Evolutionary conservation across 345 rosid species (phyloP).

Genomic region (Corchorus capsularis): DNA sequence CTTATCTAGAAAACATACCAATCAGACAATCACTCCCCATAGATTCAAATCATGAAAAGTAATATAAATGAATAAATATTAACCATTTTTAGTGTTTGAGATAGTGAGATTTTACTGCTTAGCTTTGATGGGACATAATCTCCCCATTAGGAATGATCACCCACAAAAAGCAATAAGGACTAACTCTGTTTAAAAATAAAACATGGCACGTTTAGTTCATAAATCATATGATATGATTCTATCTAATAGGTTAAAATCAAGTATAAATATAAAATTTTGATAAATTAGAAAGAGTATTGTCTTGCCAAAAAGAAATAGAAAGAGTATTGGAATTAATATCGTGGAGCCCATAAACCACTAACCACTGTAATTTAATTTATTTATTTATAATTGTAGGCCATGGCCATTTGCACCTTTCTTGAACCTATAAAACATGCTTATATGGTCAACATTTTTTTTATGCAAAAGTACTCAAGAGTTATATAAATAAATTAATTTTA

Average conservation of each 20-base stretch:
- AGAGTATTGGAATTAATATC: no score
- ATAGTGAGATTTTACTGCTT: not conserved
- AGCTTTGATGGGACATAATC: no score
- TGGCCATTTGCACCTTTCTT: not conserved
- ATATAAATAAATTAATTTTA: not conserved
- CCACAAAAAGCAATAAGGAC: not conserved
- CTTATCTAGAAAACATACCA: not conserved
- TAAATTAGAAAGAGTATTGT: no score
- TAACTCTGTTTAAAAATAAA: not conserved
- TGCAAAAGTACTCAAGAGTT: not conserved
- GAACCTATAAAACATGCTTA: not conserved
- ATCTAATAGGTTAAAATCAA: no score
- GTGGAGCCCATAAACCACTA: constrained; percentile 11
- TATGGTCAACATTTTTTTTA: not conserved
- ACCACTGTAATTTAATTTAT: not conserved
- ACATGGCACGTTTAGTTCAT: not conserved
- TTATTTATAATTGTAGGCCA: not conserved
- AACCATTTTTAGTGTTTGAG: not conserved
- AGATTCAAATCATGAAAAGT: no score
- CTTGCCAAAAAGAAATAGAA: no score
- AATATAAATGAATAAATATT: no score
- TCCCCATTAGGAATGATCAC: not conserved
- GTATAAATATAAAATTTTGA: not conserved
- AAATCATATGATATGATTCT: not conserved
- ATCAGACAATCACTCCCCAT: not conserved